Conservation (phyloP, 2,329 filamentous ascomycete species). For the Claviceps citrina region DNA sequence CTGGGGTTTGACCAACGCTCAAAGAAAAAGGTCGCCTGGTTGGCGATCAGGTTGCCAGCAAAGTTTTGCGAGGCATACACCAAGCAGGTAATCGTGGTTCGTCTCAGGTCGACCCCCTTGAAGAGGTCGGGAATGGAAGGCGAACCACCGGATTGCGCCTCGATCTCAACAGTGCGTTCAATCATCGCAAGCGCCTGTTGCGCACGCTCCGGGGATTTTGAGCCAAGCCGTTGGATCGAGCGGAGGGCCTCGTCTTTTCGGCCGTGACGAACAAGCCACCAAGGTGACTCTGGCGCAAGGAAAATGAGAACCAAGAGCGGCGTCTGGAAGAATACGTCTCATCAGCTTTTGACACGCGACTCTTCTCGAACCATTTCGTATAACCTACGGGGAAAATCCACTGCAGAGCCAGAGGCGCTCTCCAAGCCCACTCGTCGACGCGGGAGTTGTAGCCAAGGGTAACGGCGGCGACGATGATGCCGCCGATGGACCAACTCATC, state of each 20-base stretch:
- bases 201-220: conserved; percentile 9
- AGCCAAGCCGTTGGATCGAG: conserved; percentile 28
- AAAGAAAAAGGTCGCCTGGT: conserved; percentile 47
- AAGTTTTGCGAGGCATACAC: conserved; percentile 45
- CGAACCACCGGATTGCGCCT: conserved; percentile 21
- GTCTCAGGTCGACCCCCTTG: conserved; percentile 37
- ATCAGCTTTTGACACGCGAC: not conserved
- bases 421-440: conserved; percentile 11
- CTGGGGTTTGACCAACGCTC: conserved; percentile 20
- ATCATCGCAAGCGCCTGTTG: conserved; percentile 38
- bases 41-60: conserved; percentile 45
- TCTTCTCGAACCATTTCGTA: not conserved
- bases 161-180: conserved; percentile 38
- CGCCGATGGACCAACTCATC: conserved; percentile 49
- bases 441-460: conserved; percentile 35
- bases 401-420: conserved; percentile 39
- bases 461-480: conserved; percentile 41
- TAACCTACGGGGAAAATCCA: conserved; percentile 35
- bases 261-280: conserved; percentile 38
- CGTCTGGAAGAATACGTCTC: conserved; percentile 23
- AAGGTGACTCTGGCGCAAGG: conserved; percentile 34
- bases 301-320: conserved; percentile 37
- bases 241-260: conserved; percentile 25
- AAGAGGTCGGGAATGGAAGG: conserved; percentile 35
- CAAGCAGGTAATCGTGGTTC: conserved; percentile 39